Conservation (phyloP, 2,329 filamentous ascomycete genomes). For the Rasamsonia emersonii region DNA sequence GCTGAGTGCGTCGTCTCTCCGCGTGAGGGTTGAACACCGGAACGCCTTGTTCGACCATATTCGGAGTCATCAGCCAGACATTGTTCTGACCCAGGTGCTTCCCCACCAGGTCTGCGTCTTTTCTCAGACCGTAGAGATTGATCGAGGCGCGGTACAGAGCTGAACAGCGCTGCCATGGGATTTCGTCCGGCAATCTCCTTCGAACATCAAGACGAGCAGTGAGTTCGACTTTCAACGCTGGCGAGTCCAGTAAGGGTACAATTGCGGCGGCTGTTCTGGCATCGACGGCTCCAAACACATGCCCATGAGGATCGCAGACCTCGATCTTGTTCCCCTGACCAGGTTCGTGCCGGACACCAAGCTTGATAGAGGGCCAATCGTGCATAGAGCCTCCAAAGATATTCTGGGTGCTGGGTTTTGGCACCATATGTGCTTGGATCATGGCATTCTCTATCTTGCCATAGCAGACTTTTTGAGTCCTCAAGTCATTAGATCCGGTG, state of each 20-base stretch:
- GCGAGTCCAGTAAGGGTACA: slow-evolving; percentile 62
- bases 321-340: slow-evolving; percentile 56
- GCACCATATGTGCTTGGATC: slow-evolving; percentile 60
- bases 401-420: slow-evolving; percentile 55
- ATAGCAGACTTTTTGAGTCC: slow-evolving; percentile 68
- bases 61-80: slow-evolving; percentile 59
- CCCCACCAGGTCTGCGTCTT: slow-evolving; percentile 57
- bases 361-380: slow-evolving; percentile 67
- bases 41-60: slow-evolving; percentile 58
- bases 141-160: slow-evolving; percentile 57
- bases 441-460: slow-evolving; percentile 63
- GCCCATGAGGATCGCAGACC: slow-evolving; percentile 62
- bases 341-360: slow-evolving; percentile 55
- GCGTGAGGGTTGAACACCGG: slow-evolving; percentile 70
- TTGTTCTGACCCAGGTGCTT: slow-evolving; percentile 57
- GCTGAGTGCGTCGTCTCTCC: slow-evolving; percentile 38
- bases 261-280: slow-evolving; percentile 56
- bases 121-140: slow-evolving; percentile 70
- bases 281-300: slow-evolving; percentile 71
- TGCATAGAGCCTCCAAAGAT: slow-evolving; percentile 44
- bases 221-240: slow-evolving; percentile 56
- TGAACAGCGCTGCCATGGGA: slow-evolving; percentile 54
- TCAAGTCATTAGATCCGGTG: slow-evolving; percentile 49
- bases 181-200: slow-evolving; percentile 55
- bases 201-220: slow-evolving; percentile 63